phyloP scores from a whole-genome alignment of 2,329 filamentous ascomycete genomes.

The Hypoxylon sp. region DNA sequence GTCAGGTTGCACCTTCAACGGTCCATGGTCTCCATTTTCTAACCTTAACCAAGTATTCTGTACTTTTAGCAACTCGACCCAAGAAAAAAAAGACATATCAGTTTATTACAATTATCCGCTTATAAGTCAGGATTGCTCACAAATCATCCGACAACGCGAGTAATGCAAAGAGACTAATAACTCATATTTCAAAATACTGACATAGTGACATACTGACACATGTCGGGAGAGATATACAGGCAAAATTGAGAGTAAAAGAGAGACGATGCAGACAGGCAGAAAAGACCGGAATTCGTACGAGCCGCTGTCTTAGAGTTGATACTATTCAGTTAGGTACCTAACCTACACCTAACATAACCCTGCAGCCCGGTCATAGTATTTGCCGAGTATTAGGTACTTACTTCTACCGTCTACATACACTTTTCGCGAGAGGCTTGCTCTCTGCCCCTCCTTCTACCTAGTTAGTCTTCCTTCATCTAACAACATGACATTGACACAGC shows the following conservation, averaged over 20 bases:
- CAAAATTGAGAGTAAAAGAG: slow-evolving; percentile 29
- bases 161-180: slow-evolving; percentile 13
- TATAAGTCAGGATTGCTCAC: slow-evolving; percentile 13
- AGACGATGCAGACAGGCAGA: too few relatives aligned
- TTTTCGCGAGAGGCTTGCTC: too few relatives aligned
- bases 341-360: background rate
- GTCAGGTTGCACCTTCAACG: slow-evolving; percentile 21
- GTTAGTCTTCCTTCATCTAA: too few relatives aligned
- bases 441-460: too few relatives aligned
- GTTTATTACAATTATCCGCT: slow-evolving; percentile 28
- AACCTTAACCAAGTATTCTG: slow-evolving; percentile 13
- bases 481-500: too few relatives aligned
- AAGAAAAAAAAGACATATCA: slow-evolving; percentile 7
- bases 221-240: slow-evolving; percentile 20
- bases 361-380: too few relatives aligned
- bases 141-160: slow-evolving; percentile 24
- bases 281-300: slow-evolving; percentile 17
- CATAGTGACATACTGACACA: slow-evolving; percentile 3
- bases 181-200: too few relatives aligned
- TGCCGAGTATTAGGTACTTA: too few relatives aligned
- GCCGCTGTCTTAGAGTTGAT: slow-evolving; percentile 1
- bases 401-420: too few relatives aligned
- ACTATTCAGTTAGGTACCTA: background rate
- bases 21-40: too few relatives aligned
- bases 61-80: background rate